These are phyloP conservation scores for Saccharum officinarum DNA, from an alignment of 176 grass and related monocot species.

Conservation along the genomic window DNA sequence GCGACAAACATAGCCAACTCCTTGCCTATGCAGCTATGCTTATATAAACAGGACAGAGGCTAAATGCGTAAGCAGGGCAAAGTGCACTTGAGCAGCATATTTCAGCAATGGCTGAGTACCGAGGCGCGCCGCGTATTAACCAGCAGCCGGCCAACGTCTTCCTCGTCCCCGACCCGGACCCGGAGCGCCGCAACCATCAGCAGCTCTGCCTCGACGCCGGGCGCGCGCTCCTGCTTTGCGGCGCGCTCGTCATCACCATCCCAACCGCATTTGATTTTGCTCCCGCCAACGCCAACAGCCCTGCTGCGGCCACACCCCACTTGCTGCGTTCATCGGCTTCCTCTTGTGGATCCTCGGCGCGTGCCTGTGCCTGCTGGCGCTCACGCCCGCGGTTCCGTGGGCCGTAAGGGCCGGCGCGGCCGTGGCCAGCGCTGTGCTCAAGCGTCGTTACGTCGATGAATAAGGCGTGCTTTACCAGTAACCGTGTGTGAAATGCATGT, in stretches of 20 bases:
- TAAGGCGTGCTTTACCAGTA: no score
- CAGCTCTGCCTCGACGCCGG: background rate
- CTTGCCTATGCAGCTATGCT: no score
- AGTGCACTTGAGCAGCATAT: background rate
- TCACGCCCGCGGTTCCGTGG: background rate
- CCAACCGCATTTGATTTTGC: background rate
- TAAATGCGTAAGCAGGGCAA: no score
- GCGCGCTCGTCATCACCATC: background rate
- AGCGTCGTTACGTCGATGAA: background rate
- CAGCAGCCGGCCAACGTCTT: background rate
- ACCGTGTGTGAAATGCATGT: no score
- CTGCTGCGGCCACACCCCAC: no score
- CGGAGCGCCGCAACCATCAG: background rate
- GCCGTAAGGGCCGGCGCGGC: background rate
- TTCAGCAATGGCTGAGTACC: background rate
- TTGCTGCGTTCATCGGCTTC: background rate
- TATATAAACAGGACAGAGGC: no score
- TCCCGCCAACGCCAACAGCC: no score
- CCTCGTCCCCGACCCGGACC: background rate
- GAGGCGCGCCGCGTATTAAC: background rate
- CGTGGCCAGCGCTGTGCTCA: background rate
- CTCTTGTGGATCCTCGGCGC: background rate
- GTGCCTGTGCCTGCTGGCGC: background rate
- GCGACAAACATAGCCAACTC: no score
- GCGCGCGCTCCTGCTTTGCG: background rate